A percentile compares a stretch with the other conserved stretches of the same genome.
Evolutionary conservation across 139 green algal species (phyloP).

Genomic region (Tetradesmus obliquus): DNA sequence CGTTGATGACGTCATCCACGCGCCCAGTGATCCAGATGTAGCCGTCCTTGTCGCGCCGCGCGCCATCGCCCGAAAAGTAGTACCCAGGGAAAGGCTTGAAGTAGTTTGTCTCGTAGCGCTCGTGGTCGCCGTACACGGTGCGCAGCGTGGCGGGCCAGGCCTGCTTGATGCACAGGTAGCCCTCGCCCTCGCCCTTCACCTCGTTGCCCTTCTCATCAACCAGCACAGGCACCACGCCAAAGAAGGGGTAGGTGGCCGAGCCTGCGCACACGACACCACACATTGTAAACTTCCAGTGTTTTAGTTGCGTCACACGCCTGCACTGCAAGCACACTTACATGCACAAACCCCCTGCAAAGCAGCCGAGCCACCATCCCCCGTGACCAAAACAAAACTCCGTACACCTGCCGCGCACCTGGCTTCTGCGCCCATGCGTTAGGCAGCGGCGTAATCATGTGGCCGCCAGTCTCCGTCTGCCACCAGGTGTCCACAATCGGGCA

Average conservation of each 20-base stretch:
- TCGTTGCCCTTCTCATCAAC: constrained; percentile 76
- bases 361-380: background rate
- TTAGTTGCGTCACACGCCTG: no score
- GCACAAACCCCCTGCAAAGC: background rate
- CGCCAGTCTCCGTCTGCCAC: constrained; percentile 97
- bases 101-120: constrained; percentile 60
- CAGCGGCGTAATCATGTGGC: constrained; percentile 88
- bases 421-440: constrained; percentile 83
- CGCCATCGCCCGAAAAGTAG: constrained; percentile 82
- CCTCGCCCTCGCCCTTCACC: constrained; percentile 57
- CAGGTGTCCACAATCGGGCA: constrained; percentile 96
- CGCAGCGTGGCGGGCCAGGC: constrained; percentile 92
- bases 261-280: constrained; percentile 47
- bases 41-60: constrained; percentile 70
- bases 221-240: constrained; percentile 94
- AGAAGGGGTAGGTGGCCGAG: constrained; percentile 91
- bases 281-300: no score
- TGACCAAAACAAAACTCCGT: background rate
- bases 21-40: constrained; percentile 88
- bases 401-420: constrained; percentile 50
- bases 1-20: constrained; percentile 98
- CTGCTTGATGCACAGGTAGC: constrained; percentile 72
- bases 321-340: background rate
- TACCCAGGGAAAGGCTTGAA: constrained; percentile 64
- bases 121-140: constrained; percentile 91